phyloP scores from a whole-genome alignment of 768 basidiomycete genomes.

The Macrocybe gigantea region DNA sequence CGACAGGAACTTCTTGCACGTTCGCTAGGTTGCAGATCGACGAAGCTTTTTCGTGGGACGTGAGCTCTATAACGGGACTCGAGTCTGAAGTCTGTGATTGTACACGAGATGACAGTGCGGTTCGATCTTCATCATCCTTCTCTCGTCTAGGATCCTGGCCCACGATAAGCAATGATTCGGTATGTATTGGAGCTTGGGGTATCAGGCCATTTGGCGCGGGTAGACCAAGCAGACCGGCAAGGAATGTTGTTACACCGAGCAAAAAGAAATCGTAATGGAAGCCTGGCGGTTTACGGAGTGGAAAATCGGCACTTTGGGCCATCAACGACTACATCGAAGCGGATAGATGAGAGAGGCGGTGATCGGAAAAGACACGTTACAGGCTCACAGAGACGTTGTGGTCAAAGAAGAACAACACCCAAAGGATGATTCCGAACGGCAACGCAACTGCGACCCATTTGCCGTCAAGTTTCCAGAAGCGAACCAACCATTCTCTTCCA shows the following conservation, averaged over 20 bases:
- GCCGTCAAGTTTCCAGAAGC: slow-evolving; percentile 81
- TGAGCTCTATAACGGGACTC: slow-evolving; percentile 7
- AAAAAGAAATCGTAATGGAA: slow-evolving; percentile 90
- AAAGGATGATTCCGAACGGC: slow-evolving; percentile 85
- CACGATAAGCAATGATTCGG: slow-evolving; percentile 72
- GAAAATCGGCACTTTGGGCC: slow-evolving; percentile 86
- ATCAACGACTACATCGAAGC: slow-evolving; percentile 65
- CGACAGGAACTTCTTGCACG: slow-evolving; percentile 47
- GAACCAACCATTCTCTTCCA: slow-evolving; percentile 77
- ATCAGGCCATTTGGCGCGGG: slow-evolving; percentile 86
- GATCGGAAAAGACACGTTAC: not conserved
- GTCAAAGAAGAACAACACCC: slow-evolving; percentile 93
- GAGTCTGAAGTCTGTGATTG: slow-evolving; percentile 3
- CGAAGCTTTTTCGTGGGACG: slow-evolving; percentile 5
- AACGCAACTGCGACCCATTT: slow-evolving; percentile 89
- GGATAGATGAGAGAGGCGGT: slow-evolving; percentile 1
- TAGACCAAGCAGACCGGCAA: slow-evolving; percentile 79
- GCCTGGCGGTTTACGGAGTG: slow-evolving; percentile 84
- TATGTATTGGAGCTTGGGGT: slow-evolving; percentile 92
- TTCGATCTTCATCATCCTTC: slow-evolving; percentile 27
- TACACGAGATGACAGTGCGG: slow-evolving; percentile 4
- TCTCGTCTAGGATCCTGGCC: slow-evolving; percentile 34
- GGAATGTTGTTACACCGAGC: slow-evolving; percentile 84
- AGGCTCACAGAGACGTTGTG: slow-evolving; percentile 82
- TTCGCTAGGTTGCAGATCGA: not conserved